phyloP scores from a whole-genome alignment of 805 yeast species.

The Cyberlindnera subsufficiens region DNA sequence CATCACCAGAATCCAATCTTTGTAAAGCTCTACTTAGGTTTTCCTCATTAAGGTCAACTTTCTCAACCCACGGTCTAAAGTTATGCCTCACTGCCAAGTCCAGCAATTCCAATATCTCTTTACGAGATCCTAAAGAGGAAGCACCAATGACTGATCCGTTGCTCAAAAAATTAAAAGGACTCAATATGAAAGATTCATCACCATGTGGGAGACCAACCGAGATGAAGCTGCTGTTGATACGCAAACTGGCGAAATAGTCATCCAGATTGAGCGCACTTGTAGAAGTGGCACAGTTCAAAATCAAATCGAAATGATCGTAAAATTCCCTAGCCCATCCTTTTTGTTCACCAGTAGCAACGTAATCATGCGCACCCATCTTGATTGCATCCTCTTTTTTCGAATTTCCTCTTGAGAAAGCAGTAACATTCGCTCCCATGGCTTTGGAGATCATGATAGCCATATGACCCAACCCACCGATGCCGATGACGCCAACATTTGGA shows the following conservation, averaged over 20 bases:
- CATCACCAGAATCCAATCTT: too few species aligned
- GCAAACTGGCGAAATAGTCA: slow-evolving; percentile 43
- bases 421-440: slow-evolving; percentile 55
- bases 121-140: too few species aligned
- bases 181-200: slow-evolving; percentile 24
- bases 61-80: too few species aligned
- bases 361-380: slow-evolving; percentile 47
- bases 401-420: slow-evolving; percentile 46
- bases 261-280: slow-evolving; percentile 41
- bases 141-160: too few species aligned
- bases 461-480: slow-evolving; percentile 55
- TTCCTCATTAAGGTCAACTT: too few species aligned
- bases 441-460: slow-evolving; percentile 51
- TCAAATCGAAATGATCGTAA: slow-evolving; percentile 35
- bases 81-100: too few species aligned
- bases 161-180: too few species aligned
- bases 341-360: slow-evolving; percentile 48
- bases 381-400: slow-evolving; percentile 45
- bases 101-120: too few species aligned
- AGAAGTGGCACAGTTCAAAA: slow-evolving; percentile 44
- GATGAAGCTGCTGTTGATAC: slow-evolving; percentile 52
- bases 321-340: slow-evolving; percentile 32
- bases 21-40: too few species aligned
- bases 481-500: slow-evolving; percentile 46
- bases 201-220: slow-evolving; percentile 65